A percentile compares a stretch with the other conserved stretches of the same genome.
Evolutionary conservation across 1,139 yeast genomes (phyloP).

Genomic region (Suhomyces choctaworum): DNA sequence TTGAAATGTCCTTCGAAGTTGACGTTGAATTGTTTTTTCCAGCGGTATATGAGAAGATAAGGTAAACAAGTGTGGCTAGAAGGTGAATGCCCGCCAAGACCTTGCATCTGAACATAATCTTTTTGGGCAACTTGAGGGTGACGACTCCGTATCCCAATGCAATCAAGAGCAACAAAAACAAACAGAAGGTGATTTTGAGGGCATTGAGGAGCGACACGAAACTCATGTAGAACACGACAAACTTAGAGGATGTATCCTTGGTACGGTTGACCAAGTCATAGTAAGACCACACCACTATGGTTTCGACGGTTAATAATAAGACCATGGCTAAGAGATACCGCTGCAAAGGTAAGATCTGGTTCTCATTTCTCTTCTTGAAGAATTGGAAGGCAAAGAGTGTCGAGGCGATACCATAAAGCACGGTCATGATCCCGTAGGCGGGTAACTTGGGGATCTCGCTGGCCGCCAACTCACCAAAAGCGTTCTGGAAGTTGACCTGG

Average conservation of each 20-base stretch:
- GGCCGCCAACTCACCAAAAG: conserved; percentile 87
- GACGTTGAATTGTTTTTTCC: conserved; percentile 39
- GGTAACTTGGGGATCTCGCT: conserved; percentile 90
- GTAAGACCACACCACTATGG: conserved; percentile 87
- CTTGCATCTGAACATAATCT: conserved; percentile 77
- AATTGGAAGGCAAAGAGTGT: conserved; percentile 84
- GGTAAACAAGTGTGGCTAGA: conserved; percentile 62
- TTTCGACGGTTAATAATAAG: conserved; percentile 79
- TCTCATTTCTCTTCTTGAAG: conserved; percentile 70
- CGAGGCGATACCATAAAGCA: conserved; percentile 78
- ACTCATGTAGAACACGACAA: conserved; percentile 69
- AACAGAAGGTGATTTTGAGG: conserved; percentile 80
- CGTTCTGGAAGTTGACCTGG: conserved; percentile 76
- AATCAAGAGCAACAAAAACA: conserved; percentile 81
- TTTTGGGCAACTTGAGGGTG: conserved; percentile 73
- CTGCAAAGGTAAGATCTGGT: conserved; percentile 88
- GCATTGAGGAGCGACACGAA: conserved; percentile 79
- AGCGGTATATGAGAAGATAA: conserved; percentile 63
- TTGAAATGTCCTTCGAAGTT: conserved; percentile 21
- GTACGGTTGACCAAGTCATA: conserved; percentile 77
- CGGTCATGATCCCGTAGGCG: conserved; percentile 81
- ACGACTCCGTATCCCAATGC: conserved; percentile 95
- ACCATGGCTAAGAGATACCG: conserved; percentile 85
- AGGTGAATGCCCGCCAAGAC: conserved; percentile 75
- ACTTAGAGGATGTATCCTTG: conserved; percentile 47